Base-by-base conservation (phyloP, 306 rosid species). In the Hylodesmum podocarpum region DNA sequence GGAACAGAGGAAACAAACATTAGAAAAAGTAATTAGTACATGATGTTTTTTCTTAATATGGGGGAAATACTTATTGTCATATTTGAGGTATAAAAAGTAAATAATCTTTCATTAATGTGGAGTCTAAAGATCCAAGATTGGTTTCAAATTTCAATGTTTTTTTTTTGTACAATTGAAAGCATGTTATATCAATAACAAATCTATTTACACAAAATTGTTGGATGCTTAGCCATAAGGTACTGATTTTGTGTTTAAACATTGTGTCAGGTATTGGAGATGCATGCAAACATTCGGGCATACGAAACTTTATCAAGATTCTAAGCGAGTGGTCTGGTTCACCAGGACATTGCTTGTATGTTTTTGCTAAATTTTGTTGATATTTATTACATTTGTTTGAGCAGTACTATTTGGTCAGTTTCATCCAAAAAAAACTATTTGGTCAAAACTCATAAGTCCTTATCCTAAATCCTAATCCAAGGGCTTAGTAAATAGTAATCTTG, bases 261-360 rank as follows among this genome's bases (percentile, higher is more conserved):
- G 27, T 67, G 58, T 57, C 67, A 90, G 96, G 96, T 31, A 82
- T 91, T 68, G 84, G 88, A 41, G 90, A 87, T 81, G 39, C 75
- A 66, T 91, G 93, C 84, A 85, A 44, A 76, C 64, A 75, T 80
- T 22, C 24, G 8, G 93, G 86, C 73, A 24, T 84, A 12, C 5
- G 28, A 24, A 73, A 43, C 16, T 88, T 91, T 36, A 66, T 86
- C 0, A 72, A 85, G 77, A 81, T 39, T 44, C 75, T 91, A 65
- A 84, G 88, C 73, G 77, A 82, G 37, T 87, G 89, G 91, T 91
- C 96, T 58, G 87, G 88, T 58, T 85, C 93, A 65, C 85, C 81
- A 78, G 93, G 93, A 85, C 76, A 87, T 41, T 91, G 93, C 89
- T 6, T 88, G 96, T 91, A 85, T 27, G 93, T 41, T 43, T 9